Conservation (phyloP, 2,329 filamentous ascomycete genomes). For the Xylariomycetidae sp. region DNA sequence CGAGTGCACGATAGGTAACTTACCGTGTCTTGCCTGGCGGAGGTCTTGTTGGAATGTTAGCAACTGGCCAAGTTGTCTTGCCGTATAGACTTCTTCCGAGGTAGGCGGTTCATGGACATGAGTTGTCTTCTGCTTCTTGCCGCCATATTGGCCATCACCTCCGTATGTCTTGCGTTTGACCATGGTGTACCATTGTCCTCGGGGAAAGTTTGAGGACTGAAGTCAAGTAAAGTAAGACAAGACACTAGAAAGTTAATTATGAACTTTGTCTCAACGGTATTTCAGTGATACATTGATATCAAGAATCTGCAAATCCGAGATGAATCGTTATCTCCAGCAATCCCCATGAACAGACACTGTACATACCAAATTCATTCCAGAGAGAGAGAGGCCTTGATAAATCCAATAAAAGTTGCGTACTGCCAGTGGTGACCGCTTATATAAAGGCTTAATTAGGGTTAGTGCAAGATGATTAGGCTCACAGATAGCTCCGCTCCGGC, state of each 20-base stretch:
- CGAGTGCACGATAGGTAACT: constrained; percentile 11
- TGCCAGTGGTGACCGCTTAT: too few relatives aligned
- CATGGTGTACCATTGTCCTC: constrained; percentile 16
- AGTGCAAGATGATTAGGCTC: too few relatives aligned
- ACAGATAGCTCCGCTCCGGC: too few relatives aligned
- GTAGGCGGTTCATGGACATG: constrained; percentile 50
- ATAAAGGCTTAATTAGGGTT: too few relatives aligned
- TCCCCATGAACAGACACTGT: background rate
- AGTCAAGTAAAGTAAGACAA: too few relatives aligned
- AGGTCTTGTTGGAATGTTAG: constrained; percentile 69
- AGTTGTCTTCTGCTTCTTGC: constrained; percentile 51
- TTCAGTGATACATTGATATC: too few relatives aligned
- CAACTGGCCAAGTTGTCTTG: constrained; percentile 63
- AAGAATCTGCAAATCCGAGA: too few relatives aligned
- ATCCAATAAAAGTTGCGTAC: too few relatives aligned
- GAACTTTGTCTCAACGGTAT: too few relatives aligned
- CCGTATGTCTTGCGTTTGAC: constrained; percentile 24
- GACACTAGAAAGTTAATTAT: too few relatives aligned
- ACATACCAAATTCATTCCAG: background rate
- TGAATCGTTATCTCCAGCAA: constrained; percentile 7
- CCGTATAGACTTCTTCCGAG: constrained; percentile 57
- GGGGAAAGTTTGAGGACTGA: too few relatives aligned
- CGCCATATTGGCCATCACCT: constrained; percentile 33
- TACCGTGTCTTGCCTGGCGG: constrained; percentile 62
- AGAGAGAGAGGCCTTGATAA: too few relatives aligned